These are phyloP conservation scores for Penicillium sp. DNA, from an alignment of 2,329 filamentous ascomycete genomes.

Conservation along the genomic window DNA sequence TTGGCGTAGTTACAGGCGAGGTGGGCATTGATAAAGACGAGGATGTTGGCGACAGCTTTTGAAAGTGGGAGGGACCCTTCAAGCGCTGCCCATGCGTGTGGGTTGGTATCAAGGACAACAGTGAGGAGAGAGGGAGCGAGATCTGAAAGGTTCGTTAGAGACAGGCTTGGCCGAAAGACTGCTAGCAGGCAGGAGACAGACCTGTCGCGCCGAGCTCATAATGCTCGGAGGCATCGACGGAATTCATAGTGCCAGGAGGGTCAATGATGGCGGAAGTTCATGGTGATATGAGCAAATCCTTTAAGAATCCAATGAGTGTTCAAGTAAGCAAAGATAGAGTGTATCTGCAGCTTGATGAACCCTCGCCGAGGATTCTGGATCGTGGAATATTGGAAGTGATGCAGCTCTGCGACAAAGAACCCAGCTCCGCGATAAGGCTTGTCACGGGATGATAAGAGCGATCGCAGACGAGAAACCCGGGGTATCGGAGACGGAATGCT, in stretches of 20 bases:
- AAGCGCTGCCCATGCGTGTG: slow-evolving; percentile 86
- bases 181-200: slow-evolving; percentile 26
- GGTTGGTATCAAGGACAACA: slow-evolving; percentile 94
- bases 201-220: slow-evolving; percentile 54
- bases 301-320: not conserved
- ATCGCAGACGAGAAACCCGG: not conserved
- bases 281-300: slow-evolving; percentile 10
- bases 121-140: slow-evolving; percentile 79
- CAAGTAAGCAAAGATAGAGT: not conserved
- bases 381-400: not conserved
- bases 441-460: slow-evolving; percentile 13
- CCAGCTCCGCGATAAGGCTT: slow-evolving; percentile 10
- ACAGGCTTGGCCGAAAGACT: slow-evolving; percentile 1
- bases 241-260: slow-evolving; percentile 59
- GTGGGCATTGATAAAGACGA: slow-evolving; percentile 97
- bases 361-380: not conserved
- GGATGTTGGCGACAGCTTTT: slow-evolving; percentile 81
- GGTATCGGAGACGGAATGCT: not conserved
- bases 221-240: slow-evolving; percentile 64
- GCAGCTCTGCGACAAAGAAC: slow-evolving; percentile 2
- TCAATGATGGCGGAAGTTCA: slow-evolving; percentile 19
- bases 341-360: not conserved
- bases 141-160: slow-evolving; percentile 41
- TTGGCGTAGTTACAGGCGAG: slow-evolving; percentile 92
- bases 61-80: slow-evolving; percentile 75